Evolutionary conservation across 805 yeast genomes (phyloP), one percentile per base, ranked within the genome.

Genomic region (Ogataea degrootiae): DNA sequence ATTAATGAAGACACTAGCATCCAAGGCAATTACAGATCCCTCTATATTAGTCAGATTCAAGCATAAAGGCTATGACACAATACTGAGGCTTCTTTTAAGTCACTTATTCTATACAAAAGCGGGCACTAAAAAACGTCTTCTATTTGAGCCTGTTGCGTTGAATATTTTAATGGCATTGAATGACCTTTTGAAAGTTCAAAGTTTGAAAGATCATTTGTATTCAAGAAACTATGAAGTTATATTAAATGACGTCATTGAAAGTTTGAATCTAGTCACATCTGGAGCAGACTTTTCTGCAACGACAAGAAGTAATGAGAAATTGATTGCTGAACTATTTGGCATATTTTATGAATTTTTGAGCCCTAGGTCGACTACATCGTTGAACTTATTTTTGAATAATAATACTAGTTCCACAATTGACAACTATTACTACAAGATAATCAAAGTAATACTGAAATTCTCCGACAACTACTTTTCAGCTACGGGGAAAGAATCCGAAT

Each of bases 131-230:
- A 23, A 45, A 4, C 21, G 34, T 39, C 39, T 33, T 21, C 37
- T 58, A 0, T 62, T 67, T 34, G 48, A 50, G 7, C 74, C 73
- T 0, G 55, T 63, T 2, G 60, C 66, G 0, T 40, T 61, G n/a
- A 64, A 67, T 44, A 50, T 66, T 29, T 50, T 62, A 2, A 60
- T 60, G 14, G 48, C 65, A 0, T 39, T 73, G 15, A 57, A 53
- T n/a, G 34, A 52, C 7, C 43, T 73, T 11, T 38, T 65, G 12
- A 44, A 46, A 6, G 34, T 52, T 15, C 62, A 53, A 37, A 55
- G 46, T 39, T 60, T 67, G 44, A 58, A 54, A 44, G 63, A 58
- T 45, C 66, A 61, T 45, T 41, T 67, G 12, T 45, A 49, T 31
- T 35, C 39, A 6, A 39, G 38, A 26, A 56, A 59, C 11, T 57